phyloP scores from a whole-genome alignment of 179 eudicot species.

The Sideroxylon spinosum region DNA sequence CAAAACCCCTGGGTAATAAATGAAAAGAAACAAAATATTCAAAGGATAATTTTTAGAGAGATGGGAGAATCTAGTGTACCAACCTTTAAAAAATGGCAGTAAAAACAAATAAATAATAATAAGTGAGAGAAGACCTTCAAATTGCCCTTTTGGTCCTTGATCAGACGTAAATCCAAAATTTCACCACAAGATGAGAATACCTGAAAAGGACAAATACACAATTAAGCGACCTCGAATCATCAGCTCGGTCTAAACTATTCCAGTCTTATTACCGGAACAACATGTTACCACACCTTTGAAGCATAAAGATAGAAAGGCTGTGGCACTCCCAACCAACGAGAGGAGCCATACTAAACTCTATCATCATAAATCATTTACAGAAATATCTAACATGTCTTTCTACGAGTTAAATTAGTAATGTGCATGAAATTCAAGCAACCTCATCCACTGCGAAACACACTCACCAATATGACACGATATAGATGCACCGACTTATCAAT shows the following conservation, averaged over 20 bases:
- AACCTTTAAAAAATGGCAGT: too few relatives aligned
- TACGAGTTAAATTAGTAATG: neutral
- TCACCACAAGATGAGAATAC: slow-evolving; percentile 56
- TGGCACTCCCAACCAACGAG: too few relatives aligned
- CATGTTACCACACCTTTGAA: neutral
- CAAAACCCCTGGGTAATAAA: slow-evolving; percentile 48
- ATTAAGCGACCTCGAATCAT: neutral
- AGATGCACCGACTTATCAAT: too few relatives aligned
- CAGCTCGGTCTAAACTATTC: neutral
- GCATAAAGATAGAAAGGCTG: neutral
- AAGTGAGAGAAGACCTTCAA: slow-evolving; percentile 35
- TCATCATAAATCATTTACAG: neutral
- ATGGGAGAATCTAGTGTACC: neutral
- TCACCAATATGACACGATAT: too few relatives aligned
- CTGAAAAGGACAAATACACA: slow-evolving; percentile 27
- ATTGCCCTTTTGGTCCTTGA: slow-evolving; percentile 50
- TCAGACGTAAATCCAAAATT: slow-evolving; percentile 48
- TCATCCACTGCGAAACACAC: neutral
- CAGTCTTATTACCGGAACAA: neutral
- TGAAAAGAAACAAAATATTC: neutral
- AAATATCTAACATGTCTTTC: neutral
- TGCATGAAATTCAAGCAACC: neutral
- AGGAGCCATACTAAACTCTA: neutral
- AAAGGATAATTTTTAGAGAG: neutral
- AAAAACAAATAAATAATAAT: neutral